Evolutionary conservation across 306 rosid species (phyloP).

Genomic region (Lathyrus oleraceus): DNA sequence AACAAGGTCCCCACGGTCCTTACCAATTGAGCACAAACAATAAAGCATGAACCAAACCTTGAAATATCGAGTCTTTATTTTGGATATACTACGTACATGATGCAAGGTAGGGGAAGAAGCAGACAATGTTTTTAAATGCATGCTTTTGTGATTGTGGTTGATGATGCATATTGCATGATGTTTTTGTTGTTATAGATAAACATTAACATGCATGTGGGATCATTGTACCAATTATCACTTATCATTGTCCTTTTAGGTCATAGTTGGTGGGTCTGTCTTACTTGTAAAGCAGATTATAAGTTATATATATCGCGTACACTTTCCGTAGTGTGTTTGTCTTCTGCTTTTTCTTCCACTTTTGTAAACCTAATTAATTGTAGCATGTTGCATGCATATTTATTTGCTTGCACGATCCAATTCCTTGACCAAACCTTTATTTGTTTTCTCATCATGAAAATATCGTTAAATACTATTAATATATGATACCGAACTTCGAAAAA

Average conservation of each 20-base stretch:
- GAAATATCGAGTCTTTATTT: neutral
- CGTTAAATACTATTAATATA: neutral
- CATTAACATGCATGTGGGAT: slow-evolving; percentile 27
- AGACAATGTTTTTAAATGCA: slow-evolving; percentile 33
- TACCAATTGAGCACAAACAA: neutral
- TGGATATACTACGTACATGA: slow-evolving; percentile 14
- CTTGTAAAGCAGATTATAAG: slow-evolving; percentile 19
- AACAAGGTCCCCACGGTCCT: neutral
- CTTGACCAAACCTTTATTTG: neutral
- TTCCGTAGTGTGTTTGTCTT: slow-evolving; percentile 25
- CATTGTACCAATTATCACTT: neutral
- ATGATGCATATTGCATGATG: slow-evolving; percentile 3
- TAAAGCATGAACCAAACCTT: slow-evolving; percentile 3
- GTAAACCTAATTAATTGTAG: neutral
- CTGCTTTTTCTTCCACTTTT: slow-evolving; percentile 14
- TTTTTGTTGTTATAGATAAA: slow-evolving; percentile 5
- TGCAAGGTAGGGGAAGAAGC: slow-evolving; percentile 12
- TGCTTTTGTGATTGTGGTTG: slow-evolving; percentile 22
- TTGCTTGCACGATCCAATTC: neutral
- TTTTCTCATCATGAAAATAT: neutral
- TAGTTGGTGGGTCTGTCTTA: neutral
- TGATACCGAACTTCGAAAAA: neutral
- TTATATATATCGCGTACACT: slow-evolving; percentile 1
- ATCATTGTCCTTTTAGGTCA: neutral
- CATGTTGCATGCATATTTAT: neutral